phyloP scores from a whole-genome alignment of 768 basidiomycete species.

The Leccinum longicurvipes region DNA sequence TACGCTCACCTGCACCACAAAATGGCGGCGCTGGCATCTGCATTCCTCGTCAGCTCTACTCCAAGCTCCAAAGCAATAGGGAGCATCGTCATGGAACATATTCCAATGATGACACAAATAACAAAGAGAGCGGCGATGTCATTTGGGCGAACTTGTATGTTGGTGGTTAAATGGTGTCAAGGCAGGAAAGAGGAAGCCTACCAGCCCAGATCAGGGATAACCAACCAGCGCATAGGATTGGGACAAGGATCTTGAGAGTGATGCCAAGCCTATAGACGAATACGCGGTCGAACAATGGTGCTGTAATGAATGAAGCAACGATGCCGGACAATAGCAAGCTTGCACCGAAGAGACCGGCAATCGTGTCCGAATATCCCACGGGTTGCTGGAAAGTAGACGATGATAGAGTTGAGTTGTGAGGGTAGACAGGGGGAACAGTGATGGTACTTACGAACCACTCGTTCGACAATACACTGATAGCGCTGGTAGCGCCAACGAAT shows the following conservation, averaged over 20 bases:
- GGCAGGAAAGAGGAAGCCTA: constrained; percentile 29
- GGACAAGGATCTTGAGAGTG: constrained; percentile 57
- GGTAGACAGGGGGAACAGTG: background rate
- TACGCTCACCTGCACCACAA: constrained; percentile 68
- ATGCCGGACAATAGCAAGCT: constrained; percentile 68
- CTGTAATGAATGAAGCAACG: constrained; percentile 59
- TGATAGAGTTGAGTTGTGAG: background rate
- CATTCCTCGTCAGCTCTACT: constrained; percentile 76
- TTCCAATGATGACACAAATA: constrained; percentile 67
- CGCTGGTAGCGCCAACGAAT: constrained; percentile 60
- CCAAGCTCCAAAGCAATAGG: constrained; percentile 76
- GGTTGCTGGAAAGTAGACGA: constrained; percentile 47
- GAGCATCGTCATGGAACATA: constrained; percentile 62
- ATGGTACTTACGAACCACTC: constrained; percentile 58
- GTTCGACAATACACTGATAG: constrained; percentile 62
- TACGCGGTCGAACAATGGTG: constrained; percentile 81
- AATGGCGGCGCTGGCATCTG: constrained; percentile 72
- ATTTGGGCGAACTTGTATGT: constrained; percentile 51
- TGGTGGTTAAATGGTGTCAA: background rate
- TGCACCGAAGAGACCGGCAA: constrained; percentile 70
- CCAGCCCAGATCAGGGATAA: constrained; percentile 79
- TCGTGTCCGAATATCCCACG: constrained; percentile 62
- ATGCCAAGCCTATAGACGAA: constrained; percentile 69
- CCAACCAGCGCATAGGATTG: constrained; percentile 62
- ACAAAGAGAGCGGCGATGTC: constrained; percentile 60